A percentile compares a stretch with the other conserved stretches of the same genome.
phyloP scores from a whole-genome alignment of 2,329 filamentous ascomycete species.

The Fusarium coffeatum region DNA sequence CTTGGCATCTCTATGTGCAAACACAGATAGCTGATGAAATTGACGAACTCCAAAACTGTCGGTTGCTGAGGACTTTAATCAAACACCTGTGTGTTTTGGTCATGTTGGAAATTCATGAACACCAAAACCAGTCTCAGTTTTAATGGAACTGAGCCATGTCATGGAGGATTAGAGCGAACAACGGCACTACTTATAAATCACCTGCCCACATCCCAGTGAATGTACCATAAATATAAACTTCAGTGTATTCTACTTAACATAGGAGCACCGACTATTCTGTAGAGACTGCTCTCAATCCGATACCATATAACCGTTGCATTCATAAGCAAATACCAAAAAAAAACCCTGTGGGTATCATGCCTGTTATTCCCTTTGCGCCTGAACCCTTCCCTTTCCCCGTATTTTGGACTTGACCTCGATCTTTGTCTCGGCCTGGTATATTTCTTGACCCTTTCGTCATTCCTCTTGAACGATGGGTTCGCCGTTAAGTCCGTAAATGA shows the following conservation, averaged over 20 bases:
- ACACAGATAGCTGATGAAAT: constrained; percentile 43
- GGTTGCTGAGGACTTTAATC: background rate
- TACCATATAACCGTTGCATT: constrained; percentile 14
- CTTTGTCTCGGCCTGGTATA: constrained; percentile 14
- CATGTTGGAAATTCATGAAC: background rate
- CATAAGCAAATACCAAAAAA: constrained; percentile 39
- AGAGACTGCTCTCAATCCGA: constrained; percentile 33
- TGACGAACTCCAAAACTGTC: constrained; percentile 37
- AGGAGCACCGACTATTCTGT: constrained; percentile 24
- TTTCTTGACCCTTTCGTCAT: constrained; percentile 12
- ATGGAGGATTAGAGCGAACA: background rate
- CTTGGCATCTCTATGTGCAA: constrained; percentile 32
- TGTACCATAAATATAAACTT: background rate
- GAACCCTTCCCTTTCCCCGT: constrained; percentile 23
- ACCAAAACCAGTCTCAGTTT: background rate
- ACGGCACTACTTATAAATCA: background rate
- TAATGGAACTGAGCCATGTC: background rate
- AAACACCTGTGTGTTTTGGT: background rate
- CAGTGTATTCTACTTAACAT: constrained; percentile 4
- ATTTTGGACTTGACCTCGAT: constrained; percentile 15
- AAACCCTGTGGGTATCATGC: constrained; percentile 46
- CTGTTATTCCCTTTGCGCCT: constrained; percentile 36
- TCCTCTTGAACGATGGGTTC: constrained; percentile 49
- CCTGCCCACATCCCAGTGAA: background rate
- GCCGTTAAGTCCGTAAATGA: constrained; percentile 54